These are phyloP conservation scores for Rubia yunnanensis DNA, from an alignment of 257 asterid genomes.

Conservation along the genomic window DNA sequence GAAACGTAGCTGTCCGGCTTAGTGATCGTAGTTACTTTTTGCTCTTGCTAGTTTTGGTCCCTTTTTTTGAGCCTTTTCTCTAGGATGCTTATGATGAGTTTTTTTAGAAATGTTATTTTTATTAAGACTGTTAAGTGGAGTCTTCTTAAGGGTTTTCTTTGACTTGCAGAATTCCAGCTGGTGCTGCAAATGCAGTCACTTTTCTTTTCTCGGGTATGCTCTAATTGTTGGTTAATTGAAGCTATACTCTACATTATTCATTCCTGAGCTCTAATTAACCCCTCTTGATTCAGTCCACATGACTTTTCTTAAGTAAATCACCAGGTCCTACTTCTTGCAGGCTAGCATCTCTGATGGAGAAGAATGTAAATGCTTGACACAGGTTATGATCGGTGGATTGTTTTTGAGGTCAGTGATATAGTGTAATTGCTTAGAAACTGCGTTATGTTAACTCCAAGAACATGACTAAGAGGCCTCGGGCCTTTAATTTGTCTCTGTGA, in stretches of 20 bases:
- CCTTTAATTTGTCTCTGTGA: background rate
- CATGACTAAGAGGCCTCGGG: background rate
- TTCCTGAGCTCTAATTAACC: background rate
- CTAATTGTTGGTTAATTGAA: conserved; percentile 3
- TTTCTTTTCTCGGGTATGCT: conserved; percentile 76
- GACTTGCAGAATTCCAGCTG: conserved; percentile 87
- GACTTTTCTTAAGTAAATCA: background rate
- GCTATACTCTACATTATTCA: background rate
- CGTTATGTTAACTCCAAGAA: background rate
- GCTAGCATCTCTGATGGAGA: conserved; percentile 85
- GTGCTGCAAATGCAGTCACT: conserved; percentile 96
- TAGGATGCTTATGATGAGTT: background rate
- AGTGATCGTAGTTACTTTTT: background rate
- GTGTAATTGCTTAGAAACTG: background rate
- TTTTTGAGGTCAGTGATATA: conserved; percentile 60
- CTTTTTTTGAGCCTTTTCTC: background rate
- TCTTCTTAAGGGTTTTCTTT: conserved; percentile 4
- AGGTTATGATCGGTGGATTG: conserved; percentile 69
- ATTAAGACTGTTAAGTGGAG: background rate
- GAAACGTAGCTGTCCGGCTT: background rate
- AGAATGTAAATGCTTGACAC: conserved; percentile 57
- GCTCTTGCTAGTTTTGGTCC: background rate
- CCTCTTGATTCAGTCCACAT: background rate
- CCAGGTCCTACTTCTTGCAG: conserved; percentile 41
- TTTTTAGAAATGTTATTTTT: background rate